Evolutionary conservation across 169 alveolate species (phyloP), one percentile per base, ranked within the genome.

Genomic region (Fabrea salina): DNA sequence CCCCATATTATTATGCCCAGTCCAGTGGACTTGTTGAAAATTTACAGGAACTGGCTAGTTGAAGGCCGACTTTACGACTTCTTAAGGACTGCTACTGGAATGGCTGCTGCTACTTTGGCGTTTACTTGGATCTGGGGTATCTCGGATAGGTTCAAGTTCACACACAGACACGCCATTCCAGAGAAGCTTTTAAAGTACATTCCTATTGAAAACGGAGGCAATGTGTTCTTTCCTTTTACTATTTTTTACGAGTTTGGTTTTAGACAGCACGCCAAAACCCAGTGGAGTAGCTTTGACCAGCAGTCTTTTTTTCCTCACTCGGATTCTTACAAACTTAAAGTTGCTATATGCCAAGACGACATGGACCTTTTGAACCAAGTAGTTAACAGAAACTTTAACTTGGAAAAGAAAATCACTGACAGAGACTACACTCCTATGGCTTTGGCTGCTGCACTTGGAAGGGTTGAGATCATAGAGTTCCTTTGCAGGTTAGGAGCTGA

Each of bases 151-250:
- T 56, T 56, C 27, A 56, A 56, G 25, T 22, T 56, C 41, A 56
- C 16, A 19, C 27, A n/a, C 37, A n/a, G 78, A 44, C 1, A 16
- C 1, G 40, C 44, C 16, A 11, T 68, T n/a, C 19, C 19, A 1
- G 78, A 68, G 4, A 68, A 47, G 44, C 59, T 68, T 8, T 44
- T 13, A 11, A 68, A 68, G 39, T 68, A 68, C 41, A 7, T 68
- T 8, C 78, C 78, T 25, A 37, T 19, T 19, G 78, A 68, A n/a
- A 0, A 13, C 44, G 78, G 78, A 1, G 78, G 78, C 3, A 68
- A 68, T 39, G 13, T 40, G 13, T 1, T 68, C 11, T 68, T 68
- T 32, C 78, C 78, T 13, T 43, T 68, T 68, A n/a, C 66, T n/a
- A 13, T 11, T 3, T 0, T 43, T 7, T 1, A 16, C 2, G 19